phyloP scores from a whole-genome alignment of 1,284 basidiomycete genomes.

The Porphyrellus sp. region DNA sequence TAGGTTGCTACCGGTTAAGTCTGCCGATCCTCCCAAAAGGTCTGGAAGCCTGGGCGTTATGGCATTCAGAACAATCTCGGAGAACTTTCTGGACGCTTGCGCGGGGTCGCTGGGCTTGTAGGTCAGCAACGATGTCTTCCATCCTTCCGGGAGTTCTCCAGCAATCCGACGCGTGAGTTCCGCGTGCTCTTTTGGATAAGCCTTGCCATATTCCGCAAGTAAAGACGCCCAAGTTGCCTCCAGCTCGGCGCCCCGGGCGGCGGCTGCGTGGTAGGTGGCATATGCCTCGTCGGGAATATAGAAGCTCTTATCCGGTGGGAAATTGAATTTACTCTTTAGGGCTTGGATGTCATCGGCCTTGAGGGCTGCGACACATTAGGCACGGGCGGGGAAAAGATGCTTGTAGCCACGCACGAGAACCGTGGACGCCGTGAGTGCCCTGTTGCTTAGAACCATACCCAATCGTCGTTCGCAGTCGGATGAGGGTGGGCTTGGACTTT shows the following conservation, averaged over 20 bases:
- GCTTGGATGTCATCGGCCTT: slow-evolving; percentile 88
- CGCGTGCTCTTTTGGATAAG: slow-evolving; percentile 81
- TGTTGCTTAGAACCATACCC: slow-evolving; percentile 91
- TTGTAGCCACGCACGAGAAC: slow-evolving; percentile 61
- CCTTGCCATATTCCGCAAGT: slow-evolving; percentile 69
- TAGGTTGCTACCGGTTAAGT: slow-evolving; percentile 90
- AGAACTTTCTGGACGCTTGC: slow-evolving; percentile 89
- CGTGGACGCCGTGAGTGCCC: slow-evolving; percentile 92
- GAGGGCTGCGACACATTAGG: slow-evolving; percentile 53
- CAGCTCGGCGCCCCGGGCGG: slow-evolving; percentile 68
- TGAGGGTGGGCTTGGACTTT: slow-evolving; percentile 83
- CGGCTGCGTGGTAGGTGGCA: slow-evolving; percentile 64
- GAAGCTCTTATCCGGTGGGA: slow-evolving; percentile 80
- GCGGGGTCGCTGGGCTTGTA: slow-evolving; percentile 82
- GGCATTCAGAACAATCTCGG: slow-evolving; percentile 84
- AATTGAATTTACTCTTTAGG: slow-evolving; percentile 84
- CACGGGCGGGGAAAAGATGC: neutral
- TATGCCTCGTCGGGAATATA: slow-evolving; percentile 76
- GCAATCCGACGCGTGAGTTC: slow-evolving; percentile 85
- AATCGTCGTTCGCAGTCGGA: slow-evolving; percentile 86
- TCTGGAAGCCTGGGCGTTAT: slow-evolving; percentile 80
- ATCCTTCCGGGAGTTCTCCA: slow-evolving; percentile 79
- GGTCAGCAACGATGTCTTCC: slow-evolving; percentile 84
- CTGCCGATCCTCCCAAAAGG: slow-evolving; percentile 86
- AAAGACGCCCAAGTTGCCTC: slow-evolving; percentile 78